These are phyloP conservation scores for Citrus medica DNA, from an alignment of 345 rosid species.

Conservation along the genomic window DNA sequence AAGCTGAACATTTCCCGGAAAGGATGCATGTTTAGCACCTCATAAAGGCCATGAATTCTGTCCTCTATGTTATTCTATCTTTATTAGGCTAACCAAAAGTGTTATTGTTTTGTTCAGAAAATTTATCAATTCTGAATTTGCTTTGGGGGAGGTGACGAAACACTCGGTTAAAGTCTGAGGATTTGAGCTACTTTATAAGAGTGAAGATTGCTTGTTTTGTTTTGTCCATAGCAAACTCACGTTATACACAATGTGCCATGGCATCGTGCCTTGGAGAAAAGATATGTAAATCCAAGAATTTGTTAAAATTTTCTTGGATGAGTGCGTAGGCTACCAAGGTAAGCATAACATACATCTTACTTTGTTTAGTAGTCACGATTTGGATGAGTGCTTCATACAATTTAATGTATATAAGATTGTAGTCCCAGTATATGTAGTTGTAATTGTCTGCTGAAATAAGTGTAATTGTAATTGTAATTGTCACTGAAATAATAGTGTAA, in stretches of 20 bases:
- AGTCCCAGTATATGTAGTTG: too few species aligned
- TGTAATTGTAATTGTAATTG: too few species aligned
- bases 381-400: too few species aligned
- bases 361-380: too few species aligned
- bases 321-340: not conserved
- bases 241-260: not conserved
- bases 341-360: not conserved
- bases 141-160: not conserved
- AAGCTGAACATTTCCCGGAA: slow-evolving; percentile 17
- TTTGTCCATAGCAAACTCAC: not conserved
- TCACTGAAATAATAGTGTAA: too few species aligned
- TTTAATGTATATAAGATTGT: too few species aligned
- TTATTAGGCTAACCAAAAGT: slow-evolving; percentile 20
- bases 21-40: slow-evolving; percentile 29
- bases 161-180: not conserved
- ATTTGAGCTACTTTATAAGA: not conserved
- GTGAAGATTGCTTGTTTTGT: not conserved
- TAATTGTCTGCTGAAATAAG: too few species aligned
- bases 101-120: not conserved
- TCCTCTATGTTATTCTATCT: slow-evolving; percentile 4
- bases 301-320: not conserved
- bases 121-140: not conserved
- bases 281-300: not conserved
- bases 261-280: not conserved
- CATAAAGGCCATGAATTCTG: slow-evolving; percentile 1